These are phyloP conservation scores for Globisporangium alternatum DNA, from an alignment of 352 stramenopile genomes.

Conservation along the genomic window DNA sequence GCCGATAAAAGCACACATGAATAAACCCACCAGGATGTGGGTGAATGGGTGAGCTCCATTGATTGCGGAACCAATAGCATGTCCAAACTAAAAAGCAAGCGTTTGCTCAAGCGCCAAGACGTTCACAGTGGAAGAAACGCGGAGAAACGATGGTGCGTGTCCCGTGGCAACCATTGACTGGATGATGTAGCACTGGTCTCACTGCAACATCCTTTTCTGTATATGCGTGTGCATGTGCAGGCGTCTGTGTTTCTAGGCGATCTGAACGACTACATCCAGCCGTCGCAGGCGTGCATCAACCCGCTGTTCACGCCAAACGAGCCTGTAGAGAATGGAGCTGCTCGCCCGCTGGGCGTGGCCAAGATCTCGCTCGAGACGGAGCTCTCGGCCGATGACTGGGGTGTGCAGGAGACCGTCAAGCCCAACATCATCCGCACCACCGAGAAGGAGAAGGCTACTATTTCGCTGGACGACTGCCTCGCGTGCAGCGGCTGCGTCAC, in stretches of 20 bases:
- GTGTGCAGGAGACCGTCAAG: conserved; percentile 33
- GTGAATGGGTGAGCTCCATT: too few relatives aligned
- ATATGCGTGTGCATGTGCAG: conserved; percentile 21
- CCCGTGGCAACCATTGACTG: neutral
- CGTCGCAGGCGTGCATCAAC: conserved; percentile 93
- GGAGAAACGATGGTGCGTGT: neutral
- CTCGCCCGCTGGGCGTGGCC: conserved; percentile 30
- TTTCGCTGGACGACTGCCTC: conserved; percentile 96
- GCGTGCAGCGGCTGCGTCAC: conserved; percentile 97
- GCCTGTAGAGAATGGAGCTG: conserved; percentile 8
- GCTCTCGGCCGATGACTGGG: conserved; percentile 57
- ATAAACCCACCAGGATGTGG: too few relatives aligned
- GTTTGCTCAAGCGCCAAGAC: too few relatives aligned
- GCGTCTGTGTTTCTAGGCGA: conserved; percentile 92
- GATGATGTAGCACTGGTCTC: neutral
- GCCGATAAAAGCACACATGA: too few relatives aligned
- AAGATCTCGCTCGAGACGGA: conserved; percentile 82
- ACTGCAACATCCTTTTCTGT: neutral
- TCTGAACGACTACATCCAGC: conserved; percentile 93
- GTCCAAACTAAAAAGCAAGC: too few relatives aligned
- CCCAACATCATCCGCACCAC: conserved; percentile 81
- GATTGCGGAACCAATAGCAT: too few relatives aligned
- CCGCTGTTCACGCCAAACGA: conserved; percentile 83
- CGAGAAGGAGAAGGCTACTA: conserved; percentile 83
- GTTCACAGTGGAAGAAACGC: too few relatives aligned